Evolutionary conservation across 139 green algal species (phyloP), one percentile per base, ranked within the genome.

Genomic region (Gonium pectorale): DNA sequence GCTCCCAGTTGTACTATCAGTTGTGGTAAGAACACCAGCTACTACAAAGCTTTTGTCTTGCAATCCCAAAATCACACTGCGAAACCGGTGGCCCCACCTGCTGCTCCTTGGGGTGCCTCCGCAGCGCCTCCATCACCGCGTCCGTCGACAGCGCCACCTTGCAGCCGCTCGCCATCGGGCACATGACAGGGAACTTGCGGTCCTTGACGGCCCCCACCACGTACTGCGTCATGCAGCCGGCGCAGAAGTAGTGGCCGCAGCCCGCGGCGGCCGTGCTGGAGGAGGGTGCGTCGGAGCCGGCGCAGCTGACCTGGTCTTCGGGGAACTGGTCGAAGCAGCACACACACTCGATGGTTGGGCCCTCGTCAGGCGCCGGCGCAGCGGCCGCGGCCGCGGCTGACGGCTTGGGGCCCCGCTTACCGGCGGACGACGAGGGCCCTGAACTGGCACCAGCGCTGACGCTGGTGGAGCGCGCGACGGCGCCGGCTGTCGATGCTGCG

Each of bases 171-270:
- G 75, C 64, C 59, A 26, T 77, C 56, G 87, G 85, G 85, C 89
- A 91, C 22, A 19, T 7, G 1, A 91, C 63, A 1, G 90, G 90
- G 75, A 77, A 92, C 72, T 56, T 80, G 72, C 80, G 85, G 17
- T 80, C 80, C 41, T 51, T 19, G 17, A 90, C 70, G 43, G 80
- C 71, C 37, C 79, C 75, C 1, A 44, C 26, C 0, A 90, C 64
- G 67, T 90, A 92, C 54, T 85, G 40, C 15, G 63, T 67, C 70
- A 91, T 81, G 84, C 89, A 92, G 33, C n/a, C 68, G 27, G 43
- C n/a, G 84, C 89, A 92, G 54, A 88, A 88, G 44, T 60, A 71
- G 64, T 90, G 86, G 7, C 80, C 73, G 63, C 86, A 90, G 62
- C 78, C 78, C 33, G 78, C 44, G 21, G 41, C 21, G 31, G 62